Conservation (phyloP, 768 basidiomycete species). For the Boletus edulis region DNA sequence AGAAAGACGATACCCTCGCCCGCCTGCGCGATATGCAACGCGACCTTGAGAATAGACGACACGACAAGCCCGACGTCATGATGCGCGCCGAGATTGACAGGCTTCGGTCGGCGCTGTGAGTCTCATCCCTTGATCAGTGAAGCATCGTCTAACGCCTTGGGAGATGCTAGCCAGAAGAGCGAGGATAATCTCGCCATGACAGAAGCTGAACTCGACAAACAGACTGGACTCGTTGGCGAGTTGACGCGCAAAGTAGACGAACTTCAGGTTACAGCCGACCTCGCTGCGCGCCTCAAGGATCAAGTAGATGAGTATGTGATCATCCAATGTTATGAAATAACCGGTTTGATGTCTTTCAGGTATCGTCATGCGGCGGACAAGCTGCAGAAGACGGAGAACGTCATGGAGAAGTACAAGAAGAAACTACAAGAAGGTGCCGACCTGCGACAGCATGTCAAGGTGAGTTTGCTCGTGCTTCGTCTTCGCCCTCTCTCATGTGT, state of each 20-base stretch:
- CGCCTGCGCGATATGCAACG: slow-evolving; percentile 60
- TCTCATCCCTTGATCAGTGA: slow-evolving; percentile 14
- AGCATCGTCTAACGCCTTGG: slow-evolving; percentile 25
- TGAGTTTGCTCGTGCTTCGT: slow-evolving; percentile 29
- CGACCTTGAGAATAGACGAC: slow-evolving; percentile 58
- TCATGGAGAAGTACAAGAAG: slow-evolving; percentile 98
- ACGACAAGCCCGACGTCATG: slow-evolving; percentile 73
- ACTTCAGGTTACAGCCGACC: slow-evolving; percentile 71
- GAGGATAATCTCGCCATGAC: slow-evolving; percentile 86
- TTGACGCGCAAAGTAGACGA: slow-evolving; percentile 81
- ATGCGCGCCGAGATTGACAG: slow-evolving; percentile 81
- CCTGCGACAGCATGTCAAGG: slow-evolving; percentile 82
- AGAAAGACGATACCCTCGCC: slow-evolving; percentile 72
- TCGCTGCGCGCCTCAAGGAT: slow-evolving; percentile 81
- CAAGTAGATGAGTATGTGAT: slow-evolving; percentile 82
- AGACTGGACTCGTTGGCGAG: slow-evolving; percentile 63
- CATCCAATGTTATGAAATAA: neutral
- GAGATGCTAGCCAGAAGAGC: slow-evolving; percentile 76
- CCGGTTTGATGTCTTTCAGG: slow-evolving; percentile 37
- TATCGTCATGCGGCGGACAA: slow-evolving; percentile 92
- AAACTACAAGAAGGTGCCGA: slow-evolving; percentile 95
- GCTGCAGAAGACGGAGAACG: slow-evolving; percentile 91
- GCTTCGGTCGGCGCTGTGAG: slow-evolving; percentile 82
- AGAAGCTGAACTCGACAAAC: slow-evolving; percentile 83
- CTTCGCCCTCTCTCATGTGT: neutral